phyloP scores from a whole-genome alignment of 164 flowering plant genomes.

The Vitis vinifera region DNA sequence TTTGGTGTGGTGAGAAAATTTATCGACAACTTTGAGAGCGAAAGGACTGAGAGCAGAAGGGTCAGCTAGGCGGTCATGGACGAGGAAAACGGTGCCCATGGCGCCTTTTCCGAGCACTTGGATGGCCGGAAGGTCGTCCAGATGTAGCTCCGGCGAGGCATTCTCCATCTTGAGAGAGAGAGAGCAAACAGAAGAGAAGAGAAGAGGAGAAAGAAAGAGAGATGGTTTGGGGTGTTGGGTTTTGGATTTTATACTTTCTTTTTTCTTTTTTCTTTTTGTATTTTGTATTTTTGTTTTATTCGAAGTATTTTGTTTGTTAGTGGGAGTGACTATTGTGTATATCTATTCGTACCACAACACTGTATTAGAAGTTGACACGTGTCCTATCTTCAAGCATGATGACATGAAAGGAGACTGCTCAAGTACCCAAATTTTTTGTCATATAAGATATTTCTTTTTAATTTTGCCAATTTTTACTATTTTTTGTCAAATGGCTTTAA shows the following conservation, averaged over 20 bases:
- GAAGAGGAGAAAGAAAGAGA: slow-evolving; percentile 8
- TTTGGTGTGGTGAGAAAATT: slow-evolving; percentile 40
- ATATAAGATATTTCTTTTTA: too few species aligned
- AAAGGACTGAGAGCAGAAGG: slow-evolving; percentile 46
- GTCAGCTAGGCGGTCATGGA: slow-evolving; percentile 36
- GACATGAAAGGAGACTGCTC: too few species aligned
- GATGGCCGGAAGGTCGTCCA: slow-evolving; percentile 50
- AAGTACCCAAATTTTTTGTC: too few species aligned
- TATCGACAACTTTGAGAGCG: slow-evolving; percentile 87
- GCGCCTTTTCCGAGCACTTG: slow-evolving; percentile 87
- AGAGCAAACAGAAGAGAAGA: background rate
- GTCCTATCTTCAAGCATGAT: too few species aligned
- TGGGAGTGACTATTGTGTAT: background rate
- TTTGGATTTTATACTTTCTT: slow-evolving; percentile 23
- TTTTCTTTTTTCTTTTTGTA: background rate
- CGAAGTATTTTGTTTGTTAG: background rate
- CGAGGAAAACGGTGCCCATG: slow-evolving; percentile 90
- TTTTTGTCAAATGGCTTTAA: too few species aligned
- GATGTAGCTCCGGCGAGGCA: slow-evolving; percentile 29
- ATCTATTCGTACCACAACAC: background rate
- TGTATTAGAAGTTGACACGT: background rate
- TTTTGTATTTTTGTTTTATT: background rate
- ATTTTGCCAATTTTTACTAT: too few species aligned
- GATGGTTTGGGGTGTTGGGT: slow-evolving; percentile 12
- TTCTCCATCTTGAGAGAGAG: slow-evolving; percentile 1